Evolutionary conservation across 805 yeast genomes (phyloP).

Genomic region (Wickerhamiella cacticola): DNA sequence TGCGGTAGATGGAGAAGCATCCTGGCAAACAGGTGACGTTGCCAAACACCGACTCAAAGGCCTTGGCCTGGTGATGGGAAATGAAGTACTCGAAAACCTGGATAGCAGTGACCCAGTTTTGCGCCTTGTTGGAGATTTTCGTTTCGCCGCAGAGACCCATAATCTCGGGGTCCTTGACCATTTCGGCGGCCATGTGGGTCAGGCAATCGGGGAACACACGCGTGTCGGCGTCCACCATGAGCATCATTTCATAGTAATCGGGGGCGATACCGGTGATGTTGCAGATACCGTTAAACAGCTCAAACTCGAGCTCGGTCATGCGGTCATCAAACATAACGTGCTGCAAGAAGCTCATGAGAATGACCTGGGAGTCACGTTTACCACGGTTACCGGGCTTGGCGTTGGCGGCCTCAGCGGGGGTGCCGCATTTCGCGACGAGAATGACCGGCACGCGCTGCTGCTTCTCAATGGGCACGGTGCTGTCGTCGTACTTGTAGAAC

Average conservation of each 20-base stretch:
- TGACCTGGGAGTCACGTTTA: slow-evolving; percentile 87
- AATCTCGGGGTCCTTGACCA: slow-evolving; percentile 72
- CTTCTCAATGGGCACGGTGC: slow-evolving; percentile 61
- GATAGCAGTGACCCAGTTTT: slow-evolving; percentile 82
- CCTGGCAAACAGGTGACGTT: slow-evolving; percentile 94
- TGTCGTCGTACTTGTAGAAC: slow-evolving; percentile 72
- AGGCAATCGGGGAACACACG: slow-evolving; percentile 74
- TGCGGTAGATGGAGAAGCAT: slow-evolving; percentile 84
- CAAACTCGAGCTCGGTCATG: slow-evolving; percentile 83
- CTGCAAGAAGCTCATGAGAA: slow-evolving; percentile 82
- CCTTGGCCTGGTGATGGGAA: slow-evolving; percentile 89
- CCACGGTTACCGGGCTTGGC: slow-evolving; percentile 89
- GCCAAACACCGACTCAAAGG: slow-evolving; percentile 90
- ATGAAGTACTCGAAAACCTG: slow-evolving; percentile 90
- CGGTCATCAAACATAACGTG: slow-evolving; percentile 82
- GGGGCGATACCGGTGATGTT: slow-evolving; percentile 76
- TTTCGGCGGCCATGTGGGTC: slow-evolving; percentile 81
- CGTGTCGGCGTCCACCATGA: slow-evolving; percentile 95
- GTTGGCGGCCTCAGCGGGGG: slow-evolving; percentile 54
- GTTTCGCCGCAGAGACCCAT: slow-evolving; percentile 97
- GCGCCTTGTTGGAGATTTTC: slow-evolving; percentile 69
- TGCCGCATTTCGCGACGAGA: slow-evolving; percentile 75
- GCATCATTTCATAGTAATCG: slow-evolving; percentile 62
- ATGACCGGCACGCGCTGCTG: slow-evolving; percentile 76
- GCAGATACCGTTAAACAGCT: slow-evolving; percentile 64